Evolutionary conservation across 805 yeast species (phyloP).

Genomic region (Candida vaughaniae): DNA sequence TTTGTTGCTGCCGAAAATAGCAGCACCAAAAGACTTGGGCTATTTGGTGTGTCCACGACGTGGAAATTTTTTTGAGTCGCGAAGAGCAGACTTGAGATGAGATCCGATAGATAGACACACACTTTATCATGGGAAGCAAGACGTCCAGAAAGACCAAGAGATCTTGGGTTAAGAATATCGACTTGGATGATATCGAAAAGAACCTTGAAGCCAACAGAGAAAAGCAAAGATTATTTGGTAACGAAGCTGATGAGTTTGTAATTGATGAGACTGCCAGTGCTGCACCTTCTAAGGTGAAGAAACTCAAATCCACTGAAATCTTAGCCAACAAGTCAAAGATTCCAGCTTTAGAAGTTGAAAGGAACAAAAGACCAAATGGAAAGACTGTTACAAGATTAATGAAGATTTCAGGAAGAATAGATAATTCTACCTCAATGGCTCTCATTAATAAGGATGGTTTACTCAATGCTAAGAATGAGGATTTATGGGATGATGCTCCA

Average conservation of each 20-base stretch:
- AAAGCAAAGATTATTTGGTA: constrained; percentile 54
- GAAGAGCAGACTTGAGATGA: not conserved
- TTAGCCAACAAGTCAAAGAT: constrained; percentile 72
- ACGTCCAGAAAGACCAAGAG: constrained; percentile 88
- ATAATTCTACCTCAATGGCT: constrained; percentile 52
- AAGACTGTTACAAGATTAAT: constrained; percentile 64
- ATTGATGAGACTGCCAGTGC: constrained; percentile 40
- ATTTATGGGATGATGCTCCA: constrained; percentile 64
- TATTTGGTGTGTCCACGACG: too few species aligned
- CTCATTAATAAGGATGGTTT: constrained; percentile 65
- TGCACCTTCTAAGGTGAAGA: constrained; percentile 52
- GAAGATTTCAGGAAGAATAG: constrained; percentile 74
- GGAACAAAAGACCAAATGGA: constrained; percentile 49
- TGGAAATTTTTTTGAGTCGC: constrained; percentile 1
- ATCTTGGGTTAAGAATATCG: constrained; percentile 92
- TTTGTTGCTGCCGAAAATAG: too few species aligned
- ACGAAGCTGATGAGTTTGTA: constrained; percentile 61
- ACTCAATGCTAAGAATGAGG: constrained; percentile 41
- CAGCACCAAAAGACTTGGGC: too few species aligned
- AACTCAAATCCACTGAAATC: constrained; percentile 65
- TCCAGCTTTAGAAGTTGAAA: constrained; percentile 51
- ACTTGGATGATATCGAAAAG: constrained; percentile 72
- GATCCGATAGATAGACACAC: not conserved
- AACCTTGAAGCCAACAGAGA: constrained; percentile 72
- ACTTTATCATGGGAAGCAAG: constrained; percentile 11